Conservation (phyloP, 2,329 filamentous ascomycete genomes). For the Aspergillus thermomutatus region DNA sequence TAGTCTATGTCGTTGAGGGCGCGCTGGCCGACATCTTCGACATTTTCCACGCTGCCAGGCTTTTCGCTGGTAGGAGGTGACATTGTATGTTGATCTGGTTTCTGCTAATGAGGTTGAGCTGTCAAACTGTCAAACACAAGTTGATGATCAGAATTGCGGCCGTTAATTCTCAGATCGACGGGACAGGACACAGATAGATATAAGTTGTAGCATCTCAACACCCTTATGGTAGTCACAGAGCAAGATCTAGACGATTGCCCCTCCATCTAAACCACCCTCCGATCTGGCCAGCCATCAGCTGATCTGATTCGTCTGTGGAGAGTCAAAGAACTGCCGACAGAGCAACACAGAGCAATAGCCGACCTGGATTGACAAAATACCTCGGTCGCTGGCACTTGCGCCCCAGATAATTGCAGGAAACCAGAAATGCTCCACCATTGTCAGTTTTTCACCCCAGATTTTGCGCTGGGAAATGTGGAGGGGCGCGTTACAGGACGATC, state of each 20-base stretch:
- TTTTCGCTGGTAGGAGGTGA: conserved; percentile 7
- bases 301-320: background rate
- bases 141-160: background rate
- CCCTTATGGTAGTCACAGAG: background rate
- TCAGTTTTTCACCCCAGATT: background rate
- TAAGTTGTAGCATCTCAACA: background rate
- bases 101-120: background rate
- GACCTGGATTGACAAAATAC: background rate
- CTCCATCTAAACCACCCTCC: background rate
- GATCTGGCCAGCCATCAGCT: background rate
- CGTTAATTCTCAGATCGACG: background rate
- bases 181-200: background rate
- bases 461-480: background rate
- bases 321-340: background rate
- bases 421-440: background rate
- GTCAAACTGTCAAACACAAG: background rate
- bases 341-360: background rate
- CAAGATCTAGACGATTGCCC: background rate
- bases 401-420: background rate
- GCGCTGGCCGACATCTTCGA: conserved; percentile 16
- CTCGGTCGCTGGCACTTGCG: background rate
- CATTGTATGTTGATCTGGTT: background rate
- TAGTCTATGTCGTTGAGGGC: conserved; percentile 14
- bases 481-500: background rate
- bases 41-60: conserved; percentile 7